Base-by-base conservation (phyloP, 2,329 filamentous ascomycete genomes). In the Ceratocystis eucalypticola region DNA sequence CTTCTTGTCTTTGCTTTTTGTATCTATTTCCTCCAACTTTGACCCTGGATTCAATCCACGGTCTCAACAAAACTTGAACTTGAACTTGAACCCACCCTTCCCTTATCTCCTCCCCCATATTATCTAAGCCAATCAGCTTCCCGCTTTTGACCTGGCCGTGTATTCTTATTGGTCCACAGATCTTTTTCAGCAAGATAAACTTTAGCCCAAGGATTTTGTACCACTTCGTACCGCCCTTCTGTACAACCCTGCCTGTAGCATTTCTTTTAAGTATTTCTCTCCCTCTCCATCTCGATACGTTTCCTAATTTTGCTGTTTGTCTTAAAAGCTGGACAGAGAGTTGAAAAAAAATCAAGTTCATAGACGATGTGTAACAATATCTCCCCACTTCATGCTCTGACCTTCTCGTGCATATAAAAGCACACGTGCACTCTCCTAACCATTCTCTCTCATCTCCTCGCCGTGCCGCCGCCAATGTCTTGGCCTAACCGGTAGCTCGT, bases 401-500 rank as follows among this genome's bases (percentile, higher is more conserved):
- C 22, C 15, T 41, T 22, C n/a, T 30, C 41, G 5, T 2, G n/a
- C 10, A 12, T 12, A 41, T 10, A 41, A 12, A 41, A 41, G 37
- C 10, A 41, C 10, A 12, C 37, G 12, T 41, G 37, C 10, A 12
- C 37, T 41, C 37, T 41, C 8, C 10, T 8, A 25, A 5, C 3
- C 22, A 15, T 25, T 15, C 20, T 12, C 50, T 10, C 67, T 72
- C 77, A 84, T 75, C 79, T 77, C 73, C 79, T 80, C 61, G 79
- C 78, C 71, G 84, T 84, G 65, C 85, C 85, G 62, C 87, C 87
- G 20, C 87, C 86, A 75, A 91, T 89, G 73, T 90, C 88, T 76
- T 91, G 88, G 30, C 89, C 88, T 71, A 96, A 80, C 68, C 91
- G 82, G 79, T 99, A 99, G 71, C 91, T 91, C 59, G 90, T 88